Evolutionary conservation across 345 rosid genomes (phyloP).

Genomic region (Heritiera littoralis): DNA sequence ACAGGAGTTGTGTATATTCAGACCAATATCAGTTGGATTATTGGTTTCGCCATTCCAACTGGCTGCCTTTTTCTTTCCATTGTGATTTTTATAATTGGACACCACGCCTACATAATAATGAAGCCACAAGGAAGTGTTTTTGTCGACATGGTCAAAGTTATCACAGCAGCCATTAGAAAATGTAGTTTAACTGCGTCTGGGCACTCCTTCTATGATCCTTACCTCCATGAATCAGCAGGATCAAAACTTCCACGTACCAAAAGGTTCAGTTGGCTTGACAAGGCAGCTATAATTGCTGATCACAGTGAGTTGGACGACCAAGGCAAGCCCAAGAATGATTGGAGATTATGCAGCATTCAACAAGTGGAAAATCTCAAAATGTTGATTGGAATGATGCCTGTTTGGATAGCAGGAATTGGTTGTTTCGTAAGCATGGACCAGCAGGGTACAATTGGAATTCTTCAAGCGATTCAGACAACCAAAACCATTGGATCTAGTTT

Average conservation of each 20-base stretch:
- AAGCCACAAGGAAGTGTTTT: conserved; percentile 59
- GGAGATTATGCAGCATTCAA: conserved; percentile 46
- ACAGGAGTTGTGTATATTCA: conserved; percentile 58
- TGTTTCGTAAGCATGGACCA: conserved; percentile 64
- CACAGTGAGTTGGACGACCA: conserved; percentile 43
- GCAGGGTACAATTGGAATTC: conserved; percentile 45
- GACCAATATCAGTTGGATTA: conserved; percentile 59
- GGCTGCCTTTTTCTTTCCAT: conserved; percentile 49
- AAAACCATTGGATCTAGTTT: conserved; percentile 33
- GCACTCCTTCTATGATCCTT: conserved; percentile 43
- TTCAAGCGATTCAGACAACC: conserved; percentile 58
- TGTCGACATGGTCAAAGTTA: conserved; percentile 51
- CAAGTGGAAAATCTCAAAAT: conserved; percentile 48
- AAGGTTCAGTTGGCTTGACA: conserved; percentile 47
- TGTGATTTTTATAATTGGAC: conserved; percentile 45
- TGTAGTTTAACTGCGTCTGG: not conserved
- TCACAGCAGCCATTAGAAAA: conserved; percentile 47
- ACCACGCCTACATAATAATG: conserved; percentile 41
- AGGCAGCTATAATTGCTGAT: conserved; percentile 45
- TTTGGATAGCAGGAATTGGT: conserved; percentile 46
- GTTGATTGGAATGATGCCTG: conserved; percentile 39
- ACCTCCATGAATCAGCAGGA: conserved; percentile 18
- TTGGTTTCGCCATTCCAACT: conserved; percentile 55
- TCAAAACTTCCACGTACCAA: conserved; percentile 42
- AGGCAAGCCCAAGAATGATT: conserved; percentile 42